Conservation (phyloP, 169 alveolate genomes). For the Plasmodium vivax region DNA sequence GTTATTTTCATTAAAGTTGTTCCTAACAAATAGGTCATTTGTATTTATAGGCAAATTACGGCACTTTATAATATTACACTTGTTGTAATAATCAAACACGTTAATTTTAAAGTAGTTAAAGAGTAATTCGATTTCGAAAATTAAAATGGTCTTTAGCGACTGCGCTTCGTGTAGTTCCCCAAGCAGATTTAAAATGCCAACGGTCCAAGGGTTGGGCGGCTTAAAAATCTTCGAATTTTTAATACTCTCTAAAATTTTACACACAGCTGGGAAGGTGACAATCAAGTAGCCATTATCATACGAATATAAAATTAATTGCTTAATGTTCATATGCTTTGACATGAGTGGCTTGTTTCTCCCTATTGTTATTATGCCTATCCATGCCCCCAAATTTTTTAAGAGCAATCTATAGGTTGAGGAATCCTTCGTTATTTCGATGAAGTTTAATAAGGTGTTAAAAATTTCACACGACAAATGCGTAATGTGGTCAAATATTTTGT, state of each 20-base stretch:
- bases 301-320: slow-evolving; percentile 86
- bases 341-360: slow-evolving; percentile 90
- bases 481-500: slow-evolving; percentile 78
- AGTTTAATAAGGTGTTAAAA: slow-evolving; percentile 86
- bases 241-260: slow-evolving; percentile 89
- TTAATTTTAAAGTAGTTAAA: slow-evolving; percentile 84
- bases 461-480: slow-evolving; percentile 86
- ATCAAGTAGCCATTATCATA: slow-evolving; percentile 85
- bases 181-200: slow-evolving; percentile 85
- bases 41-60: slow-evolving; percentile 55
- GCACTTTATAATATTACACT: slow-evolving; percentile 69
- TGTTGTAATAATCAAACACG: slow-evolving; percentile 74
- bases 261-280: slow-evolving; percentile 91
- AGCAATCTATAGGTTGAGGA: slow-evolving; percentile 88
- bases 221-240: slow-evolving; percentile 85
- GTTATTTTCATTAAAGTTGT: slow-evolving; percentile 10
- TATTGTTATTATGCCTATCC: slow-evolving; percentile 92
- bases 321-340: slow-evolving; percentile 90
- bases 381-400: slow-evolving; percentile 89
- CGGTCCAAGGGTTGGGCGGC: slow-evolving; percentile 95
- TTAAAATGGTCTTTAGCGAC: slow-evolving; percentile 85
- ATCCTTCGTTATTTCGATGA: slow-evolving; percentile 86
- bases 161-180: slow-evolving; percentile 90
- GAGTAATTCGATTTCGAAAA: slow-evolving; percentile 89
- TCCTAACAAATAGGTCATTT: slow-evolving; percentile 57